Evolutionary conservation across 768 basidiomycete species (phyloP).

Genomic region (Suillus subaureus): DNA sequence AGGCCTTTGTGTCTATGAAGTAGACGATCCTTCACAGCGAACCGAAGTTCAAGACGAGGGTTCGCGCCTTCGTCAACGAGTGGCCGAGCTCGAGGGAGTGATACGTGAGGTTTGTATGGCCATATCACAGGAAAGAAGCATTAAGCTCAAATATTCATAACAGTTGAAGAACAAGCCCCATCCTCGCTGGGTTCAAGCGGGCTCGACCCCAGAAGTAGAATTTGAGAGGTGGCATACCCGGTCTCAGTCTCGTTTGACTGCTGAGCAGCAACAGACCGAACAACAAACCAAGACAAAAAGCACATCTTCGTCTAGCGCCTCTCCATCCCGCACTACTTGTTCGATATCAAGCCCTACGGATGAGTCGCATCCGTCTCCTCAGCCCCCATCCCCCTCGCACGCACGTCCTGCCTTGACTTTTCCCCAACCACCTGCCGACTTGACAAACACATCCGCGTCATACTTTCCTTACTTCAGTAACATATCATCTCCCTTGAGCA

Average conservation of each 20-base stretch:
- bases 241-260: constrained; percentile 20
- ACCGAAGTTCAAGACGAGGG: constrained; percentile 58
- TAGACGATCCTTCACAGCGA: constrained; percentile 71
- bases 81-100: constrained; percentile 82
- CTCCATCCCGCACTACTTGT: constrained; percentile 5
- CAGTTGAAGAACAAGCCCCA: constrained; percentile 76
- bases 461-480: constrained; percentile 21
- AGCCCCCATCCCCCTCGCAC: constrained; percentile 30
- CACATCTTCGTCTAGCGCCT: constrained; percentile 2
- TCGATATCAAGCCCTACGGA: constrained; percentile 6
- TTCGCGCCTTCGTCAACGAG: constrained; percentile 66
- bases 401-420: constrained; percentile 34
- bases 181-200: constrained; percentile 54
- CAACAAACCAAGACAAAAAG: constrained; percentile 6
- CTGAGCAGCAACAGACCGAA: constrained; percentile 16
- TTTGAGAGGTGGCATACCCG: constrained; percentile 29
- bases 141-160: constrained; percentile 2
- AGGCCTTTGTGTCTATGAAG: constrained; percentile 82
- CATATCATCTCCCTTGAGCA: constrained; percentile 27
- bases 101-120: constrained; percentile 64
- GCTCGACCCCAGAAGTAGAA: constrained; percentile 26
- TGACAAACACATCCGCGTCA: constrained; percentile 9
- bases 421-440: constrained; percentile 26
- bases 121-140: neutral
- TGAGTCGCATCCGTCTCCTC: constrained; percentile 14